A percentile compares a stretch with the other conserved stretches of the same genome.
These are phyloP conservation scores for Elongisporangium undulatum DNA, from an alignment of 352 stramenopile species.

Conservation along the genomic window DNA sequence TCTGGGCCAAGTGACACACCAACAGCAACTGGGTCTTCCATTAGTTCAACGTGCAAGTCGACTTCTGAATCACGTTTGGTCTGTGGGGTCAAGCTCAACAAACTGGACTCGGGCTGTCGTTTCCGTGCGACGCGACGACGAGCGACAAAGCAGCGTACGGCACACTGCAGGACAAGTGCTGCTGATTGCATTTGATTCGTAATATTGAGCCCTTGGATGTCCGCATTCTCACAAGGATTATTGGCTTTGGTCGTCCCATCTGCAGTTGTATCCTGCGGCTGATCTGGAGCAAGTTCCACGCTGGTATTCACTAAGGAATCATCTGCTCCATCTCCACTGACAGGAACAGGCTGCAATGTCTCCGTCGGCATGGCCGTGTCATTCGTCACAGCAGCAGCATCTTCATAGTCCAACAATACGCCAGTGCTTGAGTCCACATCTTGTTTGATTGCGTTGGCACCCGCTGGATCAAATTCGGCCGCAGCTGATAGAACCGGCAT, in stretches of 20 bases:
- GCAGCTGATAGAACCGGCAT: neutral
- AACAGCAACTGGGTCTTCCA: neutral
- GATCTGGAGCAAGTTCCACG: neutral
- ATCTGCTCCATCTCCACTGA: neutral
- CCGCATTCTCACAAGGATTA: neutral
- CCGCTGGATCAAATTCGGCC: neutral
- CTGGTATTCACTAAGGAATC: neutral
- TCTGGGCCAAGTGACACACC: neutral
- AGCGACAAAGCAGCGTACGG: slow-evolving; percentile 28
- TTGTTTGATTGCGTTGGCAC: no score
- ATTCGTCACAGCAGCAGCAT: neutral
- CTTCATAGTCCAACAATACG: neutral
- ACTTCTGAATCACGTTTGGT: neutral
- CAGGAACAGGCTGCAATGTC: neutral
- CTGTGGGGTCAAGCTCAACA: neutral
- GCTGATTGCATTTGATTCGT: slow-evolving; percentile 7
- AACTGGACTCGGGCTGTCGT: no score
- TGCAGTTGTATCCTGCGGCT: neutral
- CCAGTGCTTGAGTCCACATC: neutral
- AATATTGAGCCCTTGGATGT: neutral
- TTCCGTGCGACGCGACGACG: slow-evolving; percentile 19
- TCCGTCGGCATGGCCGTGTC: neutral
- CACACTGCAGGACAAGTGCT: slow-evolving; percentile 33
- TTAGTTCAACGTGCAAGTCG: neutral
- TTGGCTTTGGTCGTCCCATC: neutral